Evolutionary conservation across 108 stramenopile genomes (phyloP).

Genomic region (Aurantiochytrium sp.): DNA sequence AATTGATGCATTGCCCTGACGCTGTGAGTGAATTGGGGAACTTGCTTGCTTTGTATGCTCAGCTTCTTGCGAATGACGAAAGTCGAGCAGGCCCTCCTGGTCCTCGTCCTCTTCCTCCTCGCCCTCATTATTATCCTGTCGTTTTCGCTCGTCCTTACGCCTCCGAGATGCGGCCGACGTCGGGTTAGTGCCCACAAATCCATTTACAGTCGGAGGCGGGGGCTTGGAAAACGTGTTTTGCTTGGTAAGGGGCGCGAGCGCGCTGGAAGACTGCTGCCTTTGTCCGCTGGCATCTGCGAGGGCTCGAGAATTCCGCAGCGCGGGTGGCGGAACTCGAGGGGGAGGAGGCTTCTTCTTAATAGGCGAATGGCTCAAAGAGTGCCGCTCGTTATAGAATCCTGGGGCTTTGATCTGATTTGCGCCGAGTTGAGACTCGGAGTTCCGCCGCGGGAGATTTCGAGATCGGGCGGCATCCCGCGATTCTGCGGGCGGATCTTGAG

Average conservation of each 20-base stretch:
- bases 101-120: not conserved
- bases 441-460: not conserved
- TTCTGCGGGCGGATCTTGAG: not conserved
- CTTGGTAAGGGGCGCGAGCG: not conserved
- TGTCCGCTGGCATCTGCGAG: not conserved
- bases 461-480: not conserved
- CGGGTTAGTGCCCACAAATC: not conserved
- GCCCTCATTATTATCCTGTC: not conserved
- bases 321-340: not conserved
- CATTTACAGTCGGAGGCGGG: not conserved
- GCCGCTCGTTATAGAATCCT: not conserved
- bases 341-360: not conserved
- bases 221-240: not conserved
- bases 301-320: not conserved
- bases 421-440: not conserved
- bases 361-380: not conserved
- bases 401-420: not conserved
- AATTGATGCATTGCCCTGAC: no score
- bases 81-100: not conserved
- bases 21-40: no score
- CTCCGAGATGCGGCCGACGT: no score
- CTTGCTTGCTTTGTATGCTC: no score
- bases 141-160: not conserved
- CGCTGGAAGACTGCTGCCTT: not conserved
- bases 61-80: not conserved